These are phyloP conservation scores for Mrakia blollopis DNA, from an alignment of 768 basidiomycete genomes.

Conservation along the genomic window DNA sequence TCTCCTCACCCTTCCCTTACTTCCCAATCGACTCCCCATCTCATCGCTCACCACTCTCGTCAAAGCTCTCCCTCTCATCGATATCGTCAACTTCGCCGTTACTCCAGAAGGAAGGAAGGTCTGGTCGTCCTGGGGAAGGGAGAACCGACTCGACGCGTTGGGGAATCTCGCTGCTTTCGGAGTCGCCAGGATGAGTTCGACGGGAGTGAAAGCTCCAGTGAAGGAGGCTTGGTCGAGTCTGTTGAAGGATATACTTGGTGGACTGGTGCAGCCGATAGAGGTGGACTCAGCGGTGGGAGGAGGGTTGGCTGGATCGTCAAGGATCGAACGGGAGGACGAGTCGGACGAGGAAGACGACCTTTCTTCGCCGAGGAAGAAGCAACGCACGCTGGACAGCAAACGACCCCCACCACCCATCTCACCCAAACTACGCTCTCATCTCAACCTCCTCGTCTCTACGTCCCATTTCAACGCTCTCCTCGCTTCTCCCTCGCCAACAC, in stretches of 20 bases:
- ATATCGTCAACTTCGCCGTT: slow-evolving; percentile 39
- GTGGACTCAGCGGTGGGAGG: slow-evolving; percentile 40
- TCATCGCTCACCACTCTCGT: slow-evolving; percentile 60
- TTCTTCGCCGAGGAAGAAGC: slow-evolving; percentile 18
- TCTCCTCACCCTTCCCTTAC: slow-evolving; percentile 67
- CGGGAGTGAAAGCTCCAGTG: slow-evolving; percentile 32
- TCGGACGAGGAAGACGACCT: neutral
- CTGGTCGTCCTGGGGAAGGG: slow-evolving; percentile 1
- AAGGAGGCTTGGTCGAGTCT: slow-evolving; percentile 44
- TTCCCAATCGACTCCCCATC: slow-evolving; percentile 65
- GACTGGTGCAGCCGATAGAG: slow-evolving; percentile 48
- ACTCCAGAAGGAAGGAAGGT: neutral
- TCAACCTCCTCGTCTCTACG: slow-evolving; percentile 55
- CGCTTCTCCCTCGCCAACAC: slow-evolving; percentile 39
- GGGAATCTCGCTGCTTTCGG: slow-evolving; percentile 54
- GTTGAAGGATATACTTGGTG: slow-evolving; percentile 52
- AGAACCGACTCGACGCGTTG: slow-evolving; percentile 36
- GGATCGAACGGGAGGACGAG: neutral
- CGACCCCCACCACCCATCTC: slow-evolving; percentile 45
- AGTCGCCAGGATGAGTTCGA: slow-evolving; percentile 54
- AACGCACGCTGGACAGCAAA: slow-evolving; percentile 36
- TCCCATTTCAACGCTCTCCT: slow-evolving; percentile 49
- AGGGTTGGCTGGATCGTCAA: neutral
- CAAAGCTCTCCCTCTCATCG: slow-evolving; percentile 56
- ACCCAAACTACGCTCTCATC: slow-evolving; percentile 54